A percentile compares a stretch with the other conserved stretches of the same genome.
These are phyloP conservation scores for Chlorophyllum brunneum DNA, from an alignment of 768 basidiomycete species.

Conservation along the genomic window DNA sequence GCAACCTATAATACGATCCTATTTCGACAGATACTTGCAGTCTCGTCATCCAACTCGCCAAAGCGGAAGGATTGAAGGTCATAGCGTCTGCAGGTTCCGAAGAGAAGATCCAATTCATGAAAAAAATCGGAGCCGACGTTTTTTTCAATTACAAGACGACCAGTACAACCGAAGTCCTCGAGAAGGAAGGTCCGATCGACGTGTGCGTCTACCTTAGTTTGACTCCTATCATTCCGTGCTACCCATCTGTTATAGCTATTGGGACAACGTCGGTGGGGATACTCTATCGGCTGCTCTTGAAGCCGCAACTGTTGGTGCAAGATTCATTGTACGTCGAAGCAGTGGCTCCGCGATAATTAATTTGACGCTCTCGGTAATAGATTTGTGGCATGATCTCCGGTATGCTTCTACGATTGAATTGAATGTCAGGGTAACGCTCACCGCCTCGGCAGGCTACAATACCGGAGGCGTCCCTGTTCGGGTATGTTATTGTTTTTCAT, in stretches of 20 bases:
- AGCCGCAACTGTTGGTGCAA: constrained; percentile 32
- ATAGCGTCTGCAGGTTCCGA: constrained; percentile 71
- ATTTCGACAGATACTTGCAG: constrained; percentile 38
- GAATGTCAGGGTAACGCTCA: not conserved
- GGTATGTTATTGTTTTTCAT: not conserved
- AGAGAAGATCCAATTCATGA: constrained; percentile 65
- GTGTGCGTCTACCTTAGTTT: constrained; percentile 37
- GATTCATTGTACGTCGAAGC: constrained; percentile 35
- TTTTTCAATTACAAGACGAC: constrained; percentile 74
- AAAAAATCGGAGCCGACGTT: constrained; percentile 61
- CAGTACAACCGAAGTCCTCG: constrained; percentile 45
- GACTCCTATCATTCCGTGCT: not conserved
- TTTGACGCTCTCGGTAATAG: not conserved
- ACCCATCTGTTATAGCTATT: constrained; percentile 12
- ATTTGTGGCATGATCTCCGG: constrained; percentile 9
- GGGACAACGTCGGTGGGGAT: constrained; percentile 48
- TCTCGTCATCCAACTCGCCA: constrained; percentile 50
- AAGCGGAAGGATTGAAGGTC: constrained; percentile 52
- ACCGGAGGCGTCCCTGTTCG: not conserved
- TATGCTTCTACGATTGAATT: not conserved
- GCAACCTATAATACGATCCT: not conserved
- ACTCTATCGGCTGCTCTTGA: constrained; percentile 30
- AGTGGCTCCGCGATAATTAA: not conserved
- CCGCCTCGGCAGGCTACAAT: not conserved
- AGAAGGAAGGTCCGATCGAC: constrained; percentile 54